These are phyloP conservation scores for Triangularia setosa DNA, from an alignment of 2,329 filamentous ascomycete genomes.

Conservation along the genomic window DNA sequence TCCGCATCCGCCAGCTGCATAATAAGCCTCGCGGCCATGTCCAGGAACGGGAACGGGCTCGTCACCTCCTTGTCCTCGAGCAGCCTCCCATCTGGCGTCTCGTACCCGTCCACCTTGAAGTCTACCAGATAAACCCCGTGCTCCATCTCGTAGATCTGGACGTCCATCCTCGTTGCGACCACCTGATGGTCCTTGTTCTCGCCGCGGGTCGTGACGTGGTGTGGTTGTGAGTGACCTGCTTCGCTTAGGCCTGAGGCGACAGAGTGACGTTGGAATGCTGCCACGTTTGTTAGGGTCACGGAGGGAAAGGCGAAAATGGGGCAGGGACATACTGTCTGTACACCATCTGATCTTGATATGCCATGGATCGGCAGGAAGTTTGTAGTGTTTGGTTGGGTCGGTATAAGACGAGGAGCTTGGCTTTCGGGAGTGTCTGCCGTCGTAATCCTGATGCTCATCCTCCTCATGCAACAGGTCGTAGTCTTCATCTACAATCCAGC, in stretches of 20 bases:
- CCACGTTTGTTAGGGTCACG: neutral
- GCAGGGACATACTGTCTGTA: slow-evolving; percentile 68
- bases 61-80: slow-evolving; percentile 92
- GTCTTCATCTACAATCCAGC: slow-evolving; percentile 72
- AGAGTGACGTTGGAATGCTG: slow-evolving; percentile 1
- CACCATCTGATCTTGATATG: slow-evolving; percentile 87
- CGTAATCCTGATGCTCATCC: slow-evolving; percentile 40
- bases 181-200: slow-evolving; percentile 48
- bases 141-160: slow-evolving; percentile 94
- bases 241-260: neutral
- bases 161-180: slow-evolving; percentile 91
- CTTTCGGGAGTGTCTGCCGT: slow-evolving; percentile 29
- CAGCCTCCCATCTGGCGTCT: slow-evolving; percentile 68
- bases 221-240: neutral
- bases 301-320: slow-evolving; percentile 37
- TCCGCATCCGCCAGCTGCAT: slow-evolving; percentile 87
- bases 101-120: slow-evolving; percentile 97
- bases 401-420: slow-evolving; percentile 32
- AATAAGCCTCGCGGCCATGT: slow-evolving; percentile 87
- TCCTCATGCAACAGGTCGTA: slow-evolving; percentile 45
- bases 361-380: slow-evolving; percentile 90
- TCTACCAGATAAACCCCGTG: slow-evolving; percentile 91
- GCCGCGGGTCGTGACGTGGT: neutral
- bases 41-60: slow-evolving; percentile 91
- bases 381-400: slow-evolving; percentile 63